Conservation (phyloP, 331 rosid species). For the Rosa hybrid region DNA sequence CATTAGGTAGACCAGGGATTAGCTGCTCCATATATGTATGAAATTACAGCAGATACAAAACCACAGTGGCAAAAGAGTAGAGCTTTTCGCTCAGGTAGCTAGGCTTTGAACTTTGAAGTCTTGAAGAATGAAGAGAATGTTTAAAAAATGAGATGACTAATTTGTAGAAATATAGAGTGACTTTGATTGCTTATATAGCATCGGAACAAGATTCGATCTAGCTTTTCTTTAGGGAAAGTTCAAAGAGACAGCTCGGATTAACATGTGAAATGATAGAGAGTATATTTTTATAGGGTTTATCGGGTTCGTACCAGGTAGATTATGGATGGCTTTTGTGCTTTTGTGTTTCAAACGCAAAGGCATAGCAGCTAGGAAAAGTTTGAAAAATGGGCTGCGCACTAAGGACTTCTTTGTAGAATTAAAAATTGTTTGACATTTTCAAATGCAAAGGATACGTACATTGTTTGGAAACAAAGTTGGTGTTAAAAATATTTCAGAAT, state of each 20-base stretch:
- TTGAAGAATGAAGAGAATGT: neutral
- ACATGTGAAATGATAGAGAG: neutral
- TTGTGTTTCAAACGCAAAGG: neutral
- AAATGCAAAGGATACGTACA: neutral
- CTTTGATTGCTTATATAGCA: neutral
- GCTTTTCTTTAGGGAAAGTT: neutral
- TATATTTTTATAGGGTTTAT: neutral
- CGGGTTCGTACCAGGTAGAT: neutral
- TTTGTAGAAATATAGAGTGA: neutral
- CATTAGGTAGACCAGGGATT: slow-evolving; percentile 28
- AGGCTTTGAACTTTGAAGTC: neutral
- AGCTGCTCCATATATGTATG: slow-evolving; percentile 16
- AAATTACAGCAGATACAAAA: neutral
- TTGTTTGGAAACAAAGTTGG: neutral
- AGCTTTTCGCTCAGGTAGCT: neutral
- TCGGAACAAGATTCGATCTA: neutral
- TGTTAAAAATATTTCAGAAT: neutral
- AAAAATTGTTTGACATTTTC: neutral
- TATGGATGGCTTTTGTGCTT: neutral
- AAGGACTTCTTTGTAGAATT: neutral
- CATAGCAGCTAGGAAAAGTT: neutral
- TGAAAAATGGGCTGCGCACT: neutral
- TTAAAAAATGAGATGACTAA: neutral
- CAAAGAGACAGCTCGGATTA: neutral
- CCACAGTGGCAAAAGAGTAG: neutral